Base-by-base conservation (phyloP, 2,329 filamentous ascomycete genomes). In the Hymenoscyphus scutula region DNA sequence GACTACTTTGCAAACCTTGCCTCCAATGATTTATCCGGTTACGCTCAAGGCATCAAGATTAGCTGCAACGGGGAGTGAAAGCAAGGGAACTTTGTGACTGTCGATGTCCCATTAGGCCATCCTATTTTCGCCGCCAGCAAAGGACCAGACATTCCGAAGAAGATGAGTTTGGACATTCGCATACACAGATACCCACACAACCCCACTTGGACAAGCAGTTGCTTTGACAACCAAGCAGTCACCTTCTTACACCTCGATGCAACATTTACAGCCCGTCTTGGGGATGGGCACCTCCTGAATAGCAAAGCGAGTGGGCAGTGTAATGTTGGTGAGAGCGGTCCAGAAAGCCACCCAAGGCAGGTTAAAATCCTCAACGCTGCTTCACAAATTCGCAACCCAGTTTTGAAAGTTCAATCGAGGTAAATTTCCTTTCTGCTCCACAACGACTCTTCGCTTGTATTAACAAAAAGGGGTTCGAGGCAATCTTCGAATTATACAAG, bases 1-100 rank as follows among this genome's bases (percentile, higher is more conserved):
- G 59, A 57, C 54, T 61, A 57, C 27, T 53, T 58, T 25, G 51
- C 29, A 30, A 8, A 27, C 5, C 51, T 54, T 6, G 11, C 51
- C 8, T 29, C 51, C 6, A 54, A 54, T 5, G 41, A 19, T 7
- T 48, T 23, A 25, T 3, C n/a, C n/a, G 41, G 19, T 23, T 29
- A 54, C 3, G 25, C n/a, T 2, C 25, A 15, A 32, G 25, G 51
- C 11, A 25, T 54, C 25, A 54, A 32, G 17, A 32, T 54, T 13
- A 30, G 17, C 6, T 54, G 51, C 25, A 32, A 27, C 17, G 51
- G 51, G 30, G 51, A 54, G 11, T 32, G 29, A 5, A 54, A 27
- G 15, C 7, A 17, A 6, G 51, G 29, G 30, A 30, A 29, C 11
- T 54, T 29, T 23, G 3, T 15, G 6, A 25, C 25, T 1, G 29